A percentile compares a stretch with the other conserved stretches of the same genome.
phyloP scores from a whole-genome alignment of 768 basidiomycete species.

The Tylopilus felleus region DNA sequence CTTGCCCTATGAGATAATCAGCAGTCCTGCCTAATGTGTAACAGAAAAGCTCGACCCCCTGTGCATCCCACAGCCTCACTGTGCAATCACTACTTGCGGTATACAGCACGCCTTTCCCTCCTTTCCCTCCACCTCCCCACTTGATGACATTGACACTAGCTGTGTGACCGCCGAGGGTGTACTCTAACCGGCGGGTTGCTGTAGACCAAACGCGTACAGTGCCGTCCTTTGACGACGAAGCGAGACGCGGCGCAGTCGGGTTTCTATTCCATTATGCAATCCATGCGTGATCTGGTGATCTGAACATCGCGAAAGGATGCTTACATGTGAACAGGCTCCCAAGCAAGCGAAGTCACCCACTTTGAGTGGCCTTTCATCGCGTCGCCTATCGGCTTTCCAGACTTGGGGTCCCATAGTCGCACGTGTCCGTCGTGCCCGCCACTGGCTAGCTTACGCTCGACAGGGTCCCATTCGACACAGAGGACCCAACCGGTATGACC shows the following conservation, averaged over 20 bases:
- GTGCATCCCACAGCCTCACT: slow-evolving; percentile 92
- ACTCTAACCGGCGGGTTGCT: slow-evolving; percentile 65
- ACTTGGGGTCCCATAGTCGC: slow-evolving; percentile 90
- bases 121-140: slow-evolving; percentile 86
- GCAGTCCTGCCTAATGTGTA: background rate
- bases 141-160: slow-evolving; percentile 93
- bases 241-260: slow-evolving; percentile 72
- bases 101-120: slow-evolving; percentile 72
- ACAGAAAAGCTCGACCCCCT: slow-evolving; percentile 48
- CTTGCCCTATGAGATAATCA: slow-evolving; percentile 57
- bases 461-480: slow-evolving; percentile 95
- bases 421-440: slow-evolving; percentile 95
- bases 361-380: slow-evolving; percentile 91
- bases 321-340: slow-evolving; percentile 94
- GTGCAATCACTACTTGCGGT: slow-evolving; percentile 94
- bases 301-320: slow-evolving; percentile 23
- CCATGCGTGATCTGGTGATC: background rate
- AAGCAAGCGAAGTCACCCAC: slow-evolving; percentile 92
- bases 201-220: slow-evolving; percentile 95
- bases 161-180: slow-evolving; percentile 88
- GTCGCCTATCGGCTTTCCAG: slow-evolving; percentile 84
- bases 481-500: slow-evolving; percentile 97
- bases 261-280: slow-evolving; percentile 49
- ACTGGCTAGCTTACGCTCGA: slow-evolving; percentile 86
- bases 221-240: slow-evolving; percentile 94